phyloP scores from a whole-genome alignment of 192 early-diverging fungal species.

The Chytriomyces confervae region DNA sequence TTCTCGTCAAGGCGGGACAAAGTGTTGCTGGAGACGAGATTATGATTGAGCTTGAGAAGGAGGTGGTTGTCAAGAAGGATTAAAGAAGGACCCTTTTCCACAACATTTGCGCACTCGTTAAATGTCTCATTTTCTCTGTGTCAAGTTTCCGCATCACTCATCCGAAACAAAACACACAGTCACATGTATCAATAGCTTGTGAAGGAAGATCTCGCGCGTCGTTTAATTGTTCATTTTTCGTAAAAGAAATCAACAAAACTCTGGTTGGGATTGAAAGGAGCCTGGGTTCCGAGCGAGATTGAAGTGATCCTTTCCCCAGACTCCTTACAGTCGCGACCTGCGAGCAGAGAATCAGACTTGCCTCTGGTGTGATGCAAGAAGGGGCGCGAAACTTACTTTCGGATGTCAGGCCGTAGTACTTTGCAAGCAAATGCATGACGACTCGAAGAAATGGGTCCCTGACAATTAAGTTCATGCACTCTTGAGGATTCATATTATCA shows the following conservation, averaged over 20 bases:
- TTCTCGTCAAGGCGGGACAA: slow-evolving; percentile 73
- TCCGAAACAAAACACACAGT: too few relatives aligned
- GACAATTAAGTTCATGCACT: slow-evolving; percentile 4
- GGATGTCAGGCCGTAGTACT: slow-evolving; percentile 8
- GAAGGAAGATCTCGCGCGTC: too few relatives aligned
- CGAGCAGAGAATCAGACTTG: not conserved
- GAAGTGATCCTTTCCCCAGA: not conserved
- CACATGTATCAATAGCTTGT: too few relatives aligned
- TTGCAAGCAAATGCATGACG: slow-evolving; percentile 1
- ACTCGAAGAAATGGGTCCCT: slow-evolving; percentile 14
- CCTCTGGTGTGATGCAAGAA: not conserved
- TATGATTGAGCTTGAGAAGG: slow-evolving; percentile 33
- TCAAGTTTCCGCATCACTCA: too few relatives aligned
- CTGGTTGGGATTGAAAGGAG: not conserved
- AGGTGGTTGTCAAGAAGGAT: not conserved
- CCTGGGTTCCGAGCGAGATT: not conserved
- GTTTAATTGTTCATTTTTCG: too few relatives aligned
- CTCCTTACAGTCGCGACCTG: not conserved
- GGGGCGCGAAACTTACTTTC: not conserved
- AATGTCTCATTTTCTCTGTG: too few relatives aligned
- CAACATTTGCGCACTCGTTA: too few relatives aligned
- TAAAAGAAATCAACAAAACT: not conserved
- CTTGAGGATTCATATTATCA: not conserved
- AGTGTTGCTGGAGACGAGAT: slow-evolving; percentile 79
- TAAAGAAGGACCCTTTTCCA: too few relatives aligned